A percentile compares a stretch with the other conserved stretches of the same genome.
These are phyloP conservation scores for Taiwanofungus camphoratus DNA, from an alignment of 1,284 basidiomycete genomes.

Conservation along the genomic window DNA sequence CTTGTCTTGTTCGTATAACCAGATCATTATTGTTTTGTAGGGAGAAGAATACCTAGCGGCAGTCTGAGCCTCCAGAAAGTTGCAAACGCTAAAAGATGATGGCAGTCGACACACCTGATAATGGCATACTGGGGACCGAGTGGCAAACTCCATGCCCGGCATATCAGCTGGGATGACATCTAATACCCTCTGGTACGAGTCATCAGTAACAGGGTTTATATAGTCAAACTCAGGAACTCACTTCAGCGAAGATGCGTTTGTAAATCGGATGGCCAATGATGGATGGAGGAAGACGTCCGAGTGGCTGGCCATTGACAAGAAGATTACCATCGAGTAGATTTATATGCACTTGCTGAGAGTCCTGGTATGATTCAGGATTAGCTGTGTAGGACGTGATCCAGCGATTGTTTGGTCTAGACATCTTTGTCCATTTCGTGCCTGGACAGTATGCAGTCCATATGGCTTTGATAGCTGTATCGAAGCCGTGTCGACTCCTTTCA, in stretches of 20 bases:
- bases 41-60: too few relatives aligned
- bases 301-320: slow-evolving; percentile 35
- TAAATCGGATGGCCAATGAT: slow-evolving; percentile 32
- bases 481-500: slow-evolving; percentile 12
- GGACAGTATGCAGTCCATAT: slow-evolving; percentile 33
- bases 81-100: slow-evolving; percentile 33
- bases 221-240: slow-evolving; percentile 8
- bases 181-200: slow-evolving; percentile 10
- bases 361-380: not conserved
- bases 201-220: not conserved
- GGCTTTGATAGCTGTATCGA: slow-evolving; percentile 30
- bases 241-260: slow-evolving; percentile 27
- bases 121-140: slow-evolving; percentile 4
- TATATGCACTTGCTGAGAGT: slow-evolving; percentile 32
- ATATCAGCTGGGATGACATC: slow-evolving; percentile 10
- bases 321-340: slow-evolving; percentile 38
- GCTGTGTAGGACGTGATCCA: slow-evolving; percentile 32
- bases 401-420: slow-evolving; percentile 24
- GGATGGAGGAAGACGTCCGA: slow-evolving; percentile 32
- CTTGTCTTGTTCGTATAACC: too few relatives aligned
- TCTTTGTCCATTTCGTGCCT: slow-evolving; percentile 27
- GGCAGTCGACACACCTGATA: slow-evolving; percentile 13
- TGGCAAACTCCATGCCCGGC: slow-evolving; percentile 11
- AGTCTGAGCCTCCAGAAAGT: too few relatives aligned
- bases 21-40: too few relatives aligned